A percentile compares a stretch with the other conserved stretches of the same genome.
Evolutionary conservation across 805 yeast genomes (phyloP).

Genomic region (Saccharomycopsis schoenii): DNA sequence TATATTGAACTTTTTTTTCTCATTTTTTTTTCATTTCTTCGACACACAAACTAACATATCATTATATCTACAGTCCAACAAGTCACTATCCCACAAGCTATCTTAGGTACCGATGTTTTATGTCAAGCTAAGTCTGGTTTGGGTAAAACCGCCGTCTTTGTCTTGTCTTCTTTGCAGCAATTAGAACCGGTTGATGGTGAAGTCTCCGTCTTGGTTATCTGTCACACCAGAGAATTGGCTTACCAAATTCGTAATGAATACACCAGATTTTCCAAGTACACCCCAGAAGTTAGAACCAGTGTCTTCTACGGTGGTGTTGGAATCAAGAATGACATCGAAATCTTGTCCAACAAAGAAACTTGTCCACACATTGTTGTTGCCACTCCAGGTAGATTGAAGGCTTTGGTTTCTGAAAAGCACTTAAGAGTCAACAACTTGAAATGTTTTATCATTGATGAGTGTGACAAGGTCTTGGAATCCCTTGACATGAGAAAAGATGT

Average conservation of each 20-base stretch:
- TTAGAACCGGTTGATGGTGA: conserved; percentile 97
- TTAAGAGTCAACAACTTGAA: conserved; percentile 82
- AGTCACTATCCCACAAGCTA: conserved; percentile 95
- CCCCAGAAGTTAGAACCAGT: conserved; percentile 95
- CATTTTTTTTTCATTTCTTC: not conserved
- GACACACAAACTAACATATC: not conserved
- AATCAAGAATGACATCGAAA: conserved; percentile 74
- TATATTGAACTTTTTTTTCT: not conserved
- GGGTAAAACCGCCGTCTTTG: conserved; percentile 98
- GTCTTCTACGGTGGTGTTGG: conserved; percentile 96
- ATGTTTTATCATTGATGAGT: conserved; percentile 93
- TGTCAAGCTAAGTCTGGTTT: conserved; percentile 99
- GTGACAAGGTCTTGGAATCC: conserved; percentile 93
- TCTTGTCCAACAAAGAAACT: conserved; percentile 83
- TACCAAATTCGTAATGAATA: conserved; percentile 97
- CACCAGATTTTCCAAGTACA: conserved; percentile 93
- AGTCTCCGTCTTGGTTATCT: conserved; percentile 84
- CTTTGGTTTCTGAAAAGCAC: conserved; percentile 83
- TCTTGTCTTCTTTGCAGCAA: conserved; percentile 90
- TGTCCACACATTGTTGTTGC: conserved; percentile 96
- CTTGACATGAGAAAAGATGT: conserved; percentile 96
- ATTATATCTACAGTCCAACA: conserved; percentile 62
- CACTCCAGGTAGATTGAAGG: conserved; percentile 96
- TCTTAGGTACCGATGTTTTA: conserved; percentile 92
- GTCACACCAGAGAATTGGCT: conserved; percentile 98